Base-by-base conservation (phyloP, 257 asterid genomes). In the Fraxinus anomala region DNA sequence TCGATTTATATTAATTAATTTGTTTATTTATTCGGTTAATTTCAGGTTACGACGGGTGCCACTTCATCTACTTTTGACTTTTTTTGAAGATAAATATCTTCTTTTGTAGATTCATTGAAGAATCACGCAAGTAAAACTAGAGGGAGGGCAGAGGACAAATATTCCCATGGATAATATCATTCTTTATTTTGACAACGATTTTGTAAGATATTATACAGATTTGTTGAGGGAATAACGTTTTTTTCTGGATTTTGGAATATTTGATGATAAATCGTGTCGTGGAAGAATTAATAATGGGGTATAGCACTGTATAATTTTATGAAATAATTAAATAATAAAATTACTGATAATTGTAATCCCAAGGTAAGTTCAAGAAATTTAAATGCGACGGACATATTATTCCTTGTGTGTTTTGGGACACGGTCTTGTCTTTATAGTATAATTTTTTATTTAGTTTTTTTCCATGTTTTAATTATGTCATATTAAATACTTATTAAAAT, bases 41-140 rank as follows among this genome's bases (percentile, higher is more conserved):
- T 80, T 66, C 94, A 95, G 97, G 99, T 83, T 90, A 87, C 36
- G 91, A 90, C 76, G 96, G 96, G 1, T 95, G 99, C 85, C 92
- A 81, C 79, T 95, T 95, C 75, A 14, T 89, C 73, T 92, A 86
- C 85, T 73, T 71, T 10, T 93, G 86, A 82, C 16, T 21, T 63
- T 24, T 63, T 26, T 72, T 73, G 68, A 74, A 73, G 81, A 75
- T 26, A 59, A 40, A 68, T 26, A 31, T 36, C 40, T 14, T 74
- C 72, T 31, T 31, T 72, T 63, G 77, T 40, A 40, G 49, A 40
- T 40, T 40, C 49, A 11, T 40, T 11, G 49, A 40, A 40, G 49
- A 10, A 40, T 40, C 16, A 10, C 16, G 49, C 73, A 70, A 72
- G 68, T 63, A 67, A 81, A 73, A 56, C 33, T 51, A 76, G 73